Evolutionary conservation across 495 filamentous ascomycete species (phyloP).

Genomic region (Penicillium flavigenum): DNA sequence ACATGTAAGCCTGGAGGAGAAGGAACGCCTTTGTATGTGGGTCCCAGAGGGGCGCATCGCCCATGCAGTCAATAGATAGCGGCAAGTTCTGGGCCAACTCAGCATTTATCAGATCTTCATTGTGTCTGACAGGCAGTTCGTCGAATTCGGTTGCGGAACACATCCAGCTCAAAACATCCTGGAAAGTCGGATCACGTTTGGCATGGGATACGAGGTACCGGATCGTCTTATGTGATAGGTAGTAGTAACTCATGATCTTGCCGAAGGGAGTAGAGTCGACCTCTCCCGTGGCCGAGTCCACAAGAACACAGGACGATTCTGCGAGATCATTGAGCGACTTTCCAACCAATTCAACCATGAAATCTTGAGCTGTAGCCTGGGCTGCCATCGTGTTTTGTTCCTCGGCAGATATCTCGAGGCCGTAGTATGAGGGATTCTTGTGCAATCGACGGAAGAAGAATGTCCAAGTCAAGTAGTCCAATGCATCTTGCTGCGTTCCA

Average conservation of each 20-base stretch:
- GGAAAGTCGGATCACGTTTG: conserved; percentile 73
- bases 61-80: conserved; percentile 63
- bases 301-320: conserved; percentile 75
- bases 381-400: conserved; percentile 89
- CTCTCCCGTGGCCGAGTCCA: conserved; percentile 79
- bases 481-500: conserved; percentile 88
- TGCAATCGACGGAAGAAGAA: conserved; percentile 98
- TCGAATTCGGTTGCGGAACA: conserved; percentile 92
- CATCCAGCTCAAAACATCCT: conserved; percentile 91
- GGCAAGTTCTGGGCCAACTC: conserved; percentile 83
- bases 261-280: conserved; percentile 85
- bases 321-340: conserved; percentile 77
- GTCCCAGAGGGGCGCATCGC: conserved; percentile 89
- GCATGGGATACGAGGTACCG: conserved; percentile 74
- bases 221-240: conserved; percentile 94
- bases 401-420: conserved; percentile 88
- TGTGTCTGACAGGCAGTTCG: conserved; percentile 97
- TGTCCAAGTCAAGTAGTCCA: conserved; percentile 98
- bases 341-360: conserved; percentile 88
- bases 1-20: conserved; percentile 92
- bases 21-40: conserved; percentile 97
- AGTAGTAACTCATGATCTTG: conserved; percentile 99
- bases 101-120: conserved; percentile 96
- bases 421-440: conserved; percentile 98
- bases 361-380: conserved; percentile 81